These are phyloP conservation scores for Dictyostelium capitatum DNA, from an alignment of 78 protist genomes.

Conservation along the genomic window DNA sequence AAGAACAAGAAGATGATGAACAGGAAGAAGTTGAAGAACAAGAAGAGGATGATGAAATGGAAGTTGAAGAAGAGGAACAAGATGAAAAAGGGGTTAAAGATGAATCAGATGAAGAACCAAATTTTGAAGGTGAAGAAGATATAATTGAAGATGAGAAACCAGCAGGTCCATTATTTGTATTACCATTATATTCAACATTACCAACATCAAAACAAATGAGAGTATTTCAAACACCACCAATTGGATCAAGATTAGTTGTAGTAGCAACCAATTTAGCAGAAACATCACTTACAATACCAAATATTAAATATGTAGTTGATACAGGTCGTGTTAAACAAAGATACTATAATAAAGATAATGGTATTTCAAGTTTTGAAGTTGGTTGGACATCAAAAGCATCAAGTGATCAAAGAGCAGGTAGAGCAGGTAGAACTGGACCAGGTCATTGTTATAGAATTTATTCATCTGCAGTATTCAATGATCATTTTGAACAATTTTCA, in stretches of 20 bases:
- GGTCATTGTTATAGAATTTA: slow-evolving; percentile 97
- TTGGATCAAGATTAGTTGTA: slow-evolving; percentile 92
- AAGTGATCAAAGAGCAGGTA: slow-evolving; percentile 94
- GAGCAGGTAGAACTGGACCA: slow-evolving; percentile 96
- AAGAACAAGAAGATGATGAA: slow-evolving; percentile 59
- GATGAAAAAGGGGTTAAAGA: slow-evolving; percentile 30
- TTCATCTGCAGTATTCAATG: slow-evolving; percentile 90
- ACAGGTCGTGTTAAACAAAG: slow-evolving; percentile 92
- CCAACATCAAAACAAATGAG: slow-evolving; percentile 91
- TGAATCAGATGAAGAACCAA: slow-evolving; percentile 58
- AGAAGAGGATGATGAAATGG: not conserved
- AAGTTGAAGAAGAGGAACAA: not conserved
- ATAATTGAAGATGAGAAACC: slow-evolving; percentile 27
- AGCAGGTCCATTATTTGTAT: slow-evolving; percentile 88
- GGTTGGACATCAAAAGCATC: slow-evolving; percentile 94
- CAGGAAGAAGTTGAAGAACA: slow-evolving; percentile 25
- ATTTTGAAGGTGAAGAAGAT: slow-evolving; percentile 52
- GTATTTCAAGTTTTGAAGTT: slow-evolving; percentile 85
- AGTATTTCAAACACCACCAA: slow-evolving; percentile 88
- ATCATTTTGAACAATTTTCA: slow-evolving; percentile 83
- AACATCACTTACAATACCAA: slow-evolving; percentile 99
- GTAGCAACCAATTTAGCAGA: slow-evolving; percentile 99
- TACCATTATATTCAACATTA: slow-evolving; percentile 97
- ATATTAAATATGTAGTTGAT: slow-evolving; percentile 94
- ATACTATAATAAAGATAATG: slow-evolving; percentile 61